These are phyloP conservation scores for Xylariaceae sp. DNA, from an alignment of 2,329 filamentous ascomycete species.

Conservation along the genomic window DNA sequence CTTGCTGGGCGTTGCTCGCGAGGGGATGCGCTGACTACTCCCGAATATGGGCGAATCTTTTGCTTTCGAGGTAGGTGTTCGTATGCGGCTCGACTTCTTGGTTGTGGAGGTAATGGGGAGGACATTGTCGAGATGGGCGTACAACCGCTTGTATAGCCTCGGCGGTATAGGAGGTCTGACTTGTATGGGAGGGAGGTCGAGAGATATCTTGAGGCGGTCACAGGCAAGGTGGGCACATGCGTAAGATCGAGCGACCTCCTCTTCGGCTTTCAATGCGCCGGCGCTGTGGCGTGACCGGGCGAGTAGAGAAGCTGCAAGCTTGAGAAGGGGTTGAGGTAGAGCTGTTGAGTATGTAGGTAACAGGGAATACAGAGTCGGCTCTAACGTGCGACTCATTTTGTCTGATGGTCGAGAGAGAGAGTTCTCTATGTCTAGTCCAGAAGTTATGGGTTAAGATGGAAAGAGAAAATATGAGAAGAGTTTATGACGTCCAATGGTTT, in stretches of 20 bases:
- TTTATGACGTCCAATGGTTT: too few relatives aligned
- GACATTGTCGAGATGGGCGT: slow-evolving; percentile 71
- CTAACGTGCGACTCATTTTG: slow-evolving; percentile 68
- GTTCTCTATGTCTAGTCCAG: too few relatives aligned
- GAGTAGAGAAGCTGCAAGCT: slow-evolving; percentile 68
- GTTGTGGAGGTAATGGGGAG: slow-evolving; percentile 46
- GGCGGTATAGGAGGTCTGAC: slow-evolving; percentile 74
- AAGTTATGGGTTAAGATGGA: too few relatives aligned
- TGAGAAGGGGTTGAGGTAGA: slow-evolving; percentile 65
- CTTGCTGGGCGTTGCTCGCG: slow-evolving; percentile 45
- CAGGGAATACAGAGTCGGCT: slow-evolving; percentile 68
- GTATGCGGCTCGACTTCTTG: slow-evolving; percentile 21
- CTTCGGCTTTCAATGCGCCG: slow-evolving; percentile 73
- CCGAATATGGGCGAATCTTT: slow-evolving; percentile 31
- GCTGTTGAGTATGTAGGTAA: slow-evolving; percentile 68
- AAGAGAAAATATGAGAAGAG: too few relatives aligned
- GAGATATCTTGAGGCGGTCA: slow-evolving; percentile 70
- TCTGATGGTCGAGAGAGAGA: too few relatives aligned
- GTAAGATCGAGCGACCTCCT: slow-evolving; percentile 81
- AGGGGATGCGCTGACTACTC: slow-evolving; percentile 34
- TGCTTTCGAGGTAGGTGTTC: slow-evolving; percentile 35
- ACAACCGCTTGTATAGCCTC: slow-evolving; percentile 78
- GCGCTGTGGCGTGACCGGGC: slow-evolving; percentile 77
- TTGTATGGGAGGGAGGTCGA: slow-evolving; percentile 74
- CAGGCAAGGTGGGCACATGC: slow-evolving; percentile 88